Evolutionary conservation across 2,329 filamentous ascomycete genomes (phyloP).

Genomic region (Ceratocystis lukuohia): DNA sequence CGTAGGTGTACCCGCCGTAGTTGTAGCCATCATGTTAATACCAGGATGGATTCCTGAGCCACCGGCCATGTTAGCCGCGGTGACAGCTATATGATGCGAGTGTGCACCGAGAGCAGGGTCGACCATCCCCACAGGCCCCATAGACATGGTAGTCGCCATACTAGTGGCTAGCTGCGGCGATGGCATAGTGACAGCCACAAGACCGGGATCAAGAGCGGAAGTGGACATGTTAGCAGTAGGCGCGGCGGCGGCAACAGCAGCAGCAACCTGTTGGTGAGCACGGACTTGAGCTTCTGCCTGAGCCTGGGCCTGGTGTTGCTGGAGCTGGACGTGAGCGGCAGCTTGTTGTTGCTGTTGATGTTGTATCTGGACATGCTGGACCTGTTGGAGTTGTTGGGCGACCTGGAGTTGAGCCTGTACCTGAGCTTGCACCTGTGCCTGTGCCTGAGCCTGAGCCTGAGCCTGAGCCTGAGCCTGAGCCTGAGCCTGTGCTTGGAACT

Average conservation of each 20-base stretch:
- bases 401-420: conserved; percentile 6
- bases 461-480: conserved; percentile 4
- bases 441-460: conserved; percentile 4
- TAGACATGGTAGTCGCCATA: conserved; percentile 15
- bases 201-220: conserved; percentile 14
- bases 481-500: too few relatives aligned
- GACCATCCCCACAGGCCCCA: conserved; percentile 10
- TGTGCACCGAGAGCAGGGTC: conserved; percentile 16
- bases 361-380: conserved; percentile 12
- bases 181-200: conserved; percentile 17
- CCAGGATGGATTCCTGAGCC: conserved; percentile 12
- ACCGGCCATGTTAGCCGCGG: not conserved
- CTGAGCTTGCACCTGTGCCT: conserved; percentile 8
- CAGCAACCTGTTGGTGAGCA: conserved; percentile 11
- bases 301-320: conserved; percentile 8
- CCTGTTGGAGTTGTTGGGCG: conserved; percentile 13
- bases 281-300: conserved; percentile 8
- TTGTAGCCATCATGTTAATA: conserved; percentile 16
- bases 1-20: too few relatives aligned
- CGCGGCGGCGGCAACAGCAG: conserved; percentile 8
- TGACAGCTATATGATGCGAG: conserved; percentile 9
- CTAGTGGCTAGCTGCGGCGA: conserved; percentile 16
- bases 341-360: conserved; percentile 12
- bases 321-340: not conserved
- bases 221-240: conserved; percentile 18